A percentile compares a stretch with the other conserved stretches of the same genome.
These are phyloP conservation scores for Kentomonas sorsogonicus DNA, from an alignment of 208 protist genomes.

Conservation along the genomic window DNA sequence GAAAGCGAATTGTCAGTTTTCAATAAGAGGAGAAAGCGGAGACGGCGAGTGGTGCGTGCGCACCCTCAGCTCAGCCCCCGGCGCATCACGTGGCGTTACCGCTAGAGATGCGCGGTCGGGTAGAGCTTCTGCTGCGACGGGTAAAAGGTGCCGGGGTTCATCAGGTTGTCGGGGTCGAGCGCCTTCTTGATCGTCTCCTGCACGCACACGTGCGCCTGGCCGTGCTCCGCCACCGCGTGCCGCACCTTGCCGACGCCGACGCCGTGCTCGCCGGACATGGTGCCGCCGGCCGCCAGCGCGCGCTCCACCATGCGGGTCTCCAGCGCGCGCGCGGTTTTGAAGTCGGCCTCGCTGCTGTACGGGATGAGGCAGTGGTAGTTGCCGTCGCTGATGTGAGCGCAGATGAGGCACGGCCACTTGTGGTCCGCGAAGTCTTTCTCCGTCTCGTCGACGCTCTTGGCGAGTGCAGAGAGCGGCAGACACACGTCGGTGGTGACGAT, in stretches of 20 bases:
- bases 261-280: conserved; percentile 73
- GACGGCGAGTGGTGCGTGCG: no score
- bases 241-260: conserved; percentile 22
- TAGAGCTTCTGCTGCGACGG: conserved; percentile 20
- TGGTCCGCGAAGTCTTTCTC: conserved; percentile 43
- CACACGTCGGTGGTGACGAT: conserved; percentile 60
- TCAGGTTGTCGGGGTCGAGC: conserved; percentile 69
- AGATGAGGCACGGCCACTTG: conserved; percentile 21
- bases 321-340: conserved; percentile 23
- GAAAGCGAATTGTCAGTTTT: neutral
- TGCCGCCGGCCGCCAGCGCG: conserved; percentile 50
- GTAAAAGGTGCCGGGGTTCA: conserved; percentile 79
- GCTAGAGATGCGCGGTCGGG: no score
- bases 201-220: conserved; percentile 37
- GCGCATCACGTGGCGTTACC: no score
- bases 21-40: conserved; percentile 6
- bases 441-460: conserved; percentile 41
- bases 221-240: conserved; percentile 44
- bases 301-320: conserved; percentile 51
- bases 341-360: conserved; percentile 24
- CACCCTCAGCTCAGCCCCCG: no score
- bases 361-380: conserved; percentile 77
- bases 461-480: conserved; percentile 63
- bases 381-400: conserved; percentile 73
- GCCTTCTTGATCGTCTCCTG: conserved; percentile 66